A percentile compares a stretch with the other conserved stretches of the same genome.
Evolutionary conservation across 192 early-diverging fungal genomes (phyloP).

Genomic region (Gigaspora rosea): DNA sequence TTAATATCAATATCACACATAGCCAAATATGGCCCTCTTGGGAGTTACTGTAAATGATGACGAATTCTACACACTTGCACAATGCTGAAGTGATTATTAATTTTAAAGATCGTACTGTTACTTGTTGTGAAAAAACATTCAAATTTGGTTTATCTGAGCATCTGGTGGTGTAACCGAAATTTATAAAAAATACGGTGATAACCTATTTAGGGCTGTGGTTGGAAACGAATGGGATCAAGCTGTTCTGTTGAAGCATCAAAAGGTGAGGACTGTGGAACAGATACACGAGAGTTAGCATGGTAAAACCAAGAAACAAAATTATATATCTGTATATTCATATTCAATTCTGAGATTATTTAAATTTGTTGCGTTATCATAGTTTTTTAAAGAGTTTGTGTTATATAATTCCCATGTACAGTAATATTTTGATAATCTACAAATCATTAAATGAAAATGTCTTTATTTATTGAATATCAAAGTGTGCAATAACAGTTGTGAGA

Average conservation of each 20-base stretch:
- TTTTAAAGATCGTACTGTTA: conserved; percentile 66
- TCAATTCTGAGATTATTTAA: too few relatives aligned
- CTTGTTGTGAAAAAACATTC: conserved; percentile 58
- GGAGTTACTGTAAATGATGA: conserved; percentile 75
- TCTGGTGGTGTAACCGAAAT: conserved; percentile 79
- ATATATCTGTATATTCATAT: too few relatives aligned
- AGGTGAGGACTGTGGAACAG: conserved; percentile 16
- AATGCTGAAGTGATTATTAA: conserved; percentile 68
- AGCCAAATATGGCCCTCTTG: conserved; percentile 77
- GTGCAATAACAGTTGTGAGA: too few relatives aligned
- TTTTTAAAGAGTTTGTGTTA: too few relatives aligned
- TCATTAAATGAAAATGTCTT: too few relatives aligned
- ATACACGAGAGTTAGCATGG: conserved; percentile 26
- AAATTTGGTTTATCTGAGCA: conserved; percentile 61
- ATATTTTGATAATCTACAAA: too few relatives aligned
- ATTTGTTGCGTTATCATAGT: too few relatives aligned
- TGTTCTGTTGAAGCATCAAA: conserved; percentile 35
- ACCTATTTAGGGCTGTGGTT: conserved; percentile 72
- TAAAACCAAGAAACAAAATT: not conserved
- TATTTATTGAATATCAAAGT: too few relatives aligned
- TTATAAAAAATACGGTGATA: conserved; percentile 76
- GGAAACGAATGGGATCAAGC: conserved; percentile 27
- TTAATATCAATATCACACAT: not conserved
- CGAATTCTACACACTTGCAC: conserved; percentile 71
- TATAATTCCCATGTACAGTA: too few relatives aligned